These are phyloP conservation scores for Globisporangium heterothallicum DNA, from an alignment of 352 stramenopile species.

Conservation along the genomic window DNA sequence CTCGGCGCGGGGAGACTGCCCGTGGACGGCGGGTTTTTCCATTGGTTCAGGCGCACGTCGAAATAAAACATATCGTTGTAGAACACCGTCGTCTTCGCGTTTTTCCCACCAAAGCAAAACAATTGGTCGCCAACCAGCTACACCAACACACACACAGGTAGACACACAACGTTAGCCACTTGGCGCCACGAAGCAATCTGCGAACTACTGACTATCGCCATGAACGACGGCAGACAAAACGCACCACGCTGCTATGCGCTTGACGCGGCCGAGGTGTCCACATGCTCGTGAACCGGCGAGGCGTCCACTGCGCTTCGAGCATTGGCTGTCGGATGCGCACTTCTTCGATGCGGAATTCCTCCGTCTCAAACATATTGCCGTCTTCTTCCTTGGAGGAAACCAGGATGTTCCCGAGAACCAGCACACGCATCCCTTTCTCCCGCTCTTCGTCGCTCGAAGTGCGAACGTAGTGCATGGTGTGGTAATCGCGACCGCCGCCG, in stretches of 20 bases:
- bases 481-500: constrained; percentile 38
- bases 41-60: constrained; percentile 53
- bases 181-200: too few relatives aligned
- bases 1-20: constrained; percentile 35
- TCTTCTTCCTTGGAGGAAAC: constrained; percentile 17
- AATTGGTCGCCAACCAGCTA: constrained; percentile 51
- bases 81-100: constrained; percentile 34
- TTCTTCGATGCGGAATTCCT: constrained; percentile 57
- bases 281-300: constrained; percentile 37
- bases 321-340: constrained; percentile 42
- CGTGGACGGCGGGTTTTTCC: constrained; percentile 27
- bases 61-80: constrained; percentile 80
- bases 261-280: constrained; percentile 54
- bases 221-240: constrained; percentile 4
- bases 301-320: constrained; percentile 49
- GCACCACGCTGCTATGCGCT: constrained; percentile 57
- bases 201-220: too few relatives aligned
- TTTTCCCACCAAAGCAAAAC: constrained; percentile 71
- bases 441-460: constrained; percentile 26
- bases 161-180: background rate
- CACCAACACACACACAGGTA: constrained; percentile 1
- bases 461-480: constrained; percentile 73
- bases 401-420: constrained; percentile 60
- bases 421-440: constrained; percentile 36
- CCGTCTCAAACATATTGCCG: constrained; percentile 36